A percentile compares a stretch with the other conserved stretches of the same genome.
Conservation (phyloP, 345 rosid species). For the Gossypium ekmanianum region DNA sequence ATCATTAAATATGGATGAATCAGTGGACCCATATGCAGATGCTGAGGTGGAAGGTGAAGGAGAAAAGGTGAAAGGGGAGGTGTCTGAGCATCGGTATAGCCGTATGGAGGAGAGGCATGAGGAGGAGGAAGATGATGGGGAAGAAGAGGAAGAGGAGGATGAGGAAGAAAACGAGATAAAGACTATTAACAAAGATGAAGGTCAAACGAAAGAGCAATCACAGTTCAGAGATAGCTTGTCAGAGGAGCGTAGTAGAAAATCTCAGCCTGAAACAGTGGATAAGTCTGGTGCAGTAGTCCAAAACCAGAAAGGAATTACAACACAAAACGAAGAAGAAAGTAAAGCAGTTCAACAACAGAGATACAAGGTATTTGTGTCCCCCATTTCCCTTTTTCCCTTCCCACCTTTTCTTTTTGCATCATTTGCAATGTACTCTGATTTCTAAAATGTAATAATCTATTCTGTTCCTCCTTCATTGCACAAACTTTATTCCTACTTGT, state of each 20-base stretch:
- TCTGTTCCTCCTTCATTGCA: no score
- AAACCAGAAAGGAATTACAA: conserved; percentile 31
- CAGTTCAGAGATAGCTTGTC: conserved; percentile 30
- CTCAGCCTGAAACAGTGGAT: conserved; percentile 36
- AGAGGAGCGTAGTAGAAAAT: conserved; percentile 43
- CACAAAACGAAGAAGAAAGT: conserved; percentile 43
- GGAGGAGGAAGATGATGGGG: conserved; percentile 36
- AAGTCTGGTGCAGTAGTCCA: conserved; percentile 30
- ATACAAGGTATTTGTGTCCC: conserved; percentile 46
- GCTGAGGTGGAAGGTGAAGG: conserved; percentile 49
- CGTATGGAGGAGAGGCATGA: conserved; percentile 34
- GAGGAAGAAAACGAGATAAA: conserved; percentile 45
- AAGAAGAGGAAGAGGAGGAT: conserved; percentile 33
- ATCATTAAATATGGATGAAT: conserved; percentile 65
- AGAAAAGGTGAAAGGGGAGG: conserved; percentile 38
- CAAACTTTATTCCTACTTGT: not conserved
- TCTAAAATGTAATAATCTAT: no score
- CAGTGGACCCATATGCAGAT: conserved; percentile 57
- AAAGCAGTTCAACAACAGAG: conserved; percentile 36
- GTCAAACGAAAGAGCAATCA: conserved; percentile 35
- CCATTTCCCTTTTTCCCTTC: not conserved
- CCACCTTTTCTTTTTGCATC: not conserved
- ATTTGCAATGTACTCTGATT: not conserved
- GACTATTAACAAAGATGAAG: conserved; percentile 35
- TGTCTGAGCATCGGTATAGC: conserved; percentile 38